Evolutionary conservation across 1,139 yeast genomes (phyloP), one percentile per base, ranked within the genome.

Genomic region (Debaryomycetaceae sp.): DNA sequence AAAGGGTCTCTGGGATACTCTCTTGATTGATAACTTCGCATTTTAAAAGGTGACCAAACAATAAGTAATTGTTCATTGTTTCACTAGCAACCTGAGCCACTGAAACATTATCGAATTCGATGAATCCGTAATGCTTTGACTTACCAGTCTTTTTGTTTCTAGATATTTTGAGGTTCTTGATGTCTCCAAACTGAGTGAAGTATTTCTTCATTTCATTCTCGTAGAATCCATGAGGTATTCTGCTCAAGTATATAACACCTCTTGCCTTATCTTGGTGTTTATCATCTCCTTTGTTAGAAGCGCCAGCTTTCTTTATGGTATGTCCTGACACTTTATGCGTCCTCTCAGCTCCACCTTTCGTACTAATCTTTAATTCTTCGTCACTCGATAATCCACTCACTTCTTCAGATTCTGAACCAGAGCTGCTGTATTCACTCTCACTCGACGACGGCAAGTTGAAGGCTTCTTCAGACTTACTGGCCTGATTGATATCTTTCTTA

Each of bases 71-170:
- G 69, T 93, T 84, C 99, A 93, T 93, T 42, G 98, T 83, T 56
- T 93, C 98, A 50, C 87, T 87, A 1, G 97, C 99, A 49, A 90
- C 76, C 54, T 81, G 78, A 42, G 98, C 98, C 48, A 87, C 95
- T 41, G 83, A 87, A 36, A 67, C 62, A 48, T 81, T 76, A 42
- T 77, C 80, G 59, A 93, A 93, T 67, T 91, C 97, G 44, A 93
- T 72, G 64, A 88, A 93, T 9, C 91, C 99, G 65, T 84, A 95
- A 66, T 91, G 98, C 69, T 90, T 91, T 20, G 97, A 84, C 49
- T 84, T 82, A 40, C 99, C 99, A 4, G 96, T 84, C 63, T 84
- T 87, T 64, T 87, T 90, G 72, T 88, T 91, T 62, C 98, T 81
- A 37, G 97, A 87, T 48, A 93, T 68, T 55, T 93, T 81, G 46